Percentiles rank a stretch among this genome's conserved stretches.
phyloP scores from a whole-genome alignment of 306 rosid genomes.

The Carpinus fangiana region DNA sequence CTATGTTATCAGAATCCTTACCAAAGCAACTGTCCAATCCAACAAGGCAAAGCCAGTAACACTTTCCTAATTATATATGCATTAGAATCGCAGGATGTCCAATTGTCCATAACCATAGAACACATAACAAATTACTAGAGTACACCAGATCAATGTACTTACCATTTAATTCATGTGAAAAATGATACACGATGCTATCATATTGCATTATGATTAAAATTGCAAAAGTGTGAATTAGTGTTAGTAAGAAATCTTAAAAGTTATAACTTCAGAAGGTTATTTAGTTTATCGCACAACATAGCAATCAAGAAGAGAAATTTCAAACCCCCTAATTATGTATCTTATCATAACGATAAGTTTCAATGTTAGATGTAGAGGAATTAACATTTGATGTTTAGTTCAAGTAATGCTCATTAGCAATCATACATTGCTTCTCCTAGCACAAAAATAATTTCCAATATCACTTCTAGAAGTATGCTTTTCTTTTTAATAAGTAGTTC shows the following conservation, averaged over 20 bases:
- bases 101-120: neutral
- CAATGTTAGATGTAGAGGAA: neutral
- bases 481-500: neutral
- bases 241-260: neutral
- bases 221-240: neutral
- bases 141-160: neutral
- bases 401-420: neutral
- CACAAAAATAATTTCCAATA: neutral
- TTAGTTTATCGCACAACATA: neutral
- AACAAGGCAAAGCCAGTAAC: neutral
- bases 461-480: neutral
- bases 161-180: neutral
- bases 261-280: neutral
- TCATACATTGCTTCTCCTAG: neutral
- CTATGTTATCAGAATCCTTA: neutral
- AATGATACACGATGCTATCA: neutral
- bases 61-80: neutral
- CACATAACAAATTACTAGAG: neutral
- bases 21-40: neutral
- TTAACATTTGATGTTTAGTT: neutral
- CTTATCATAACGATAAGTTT: neutral
- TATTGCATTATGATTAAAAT: neutral
- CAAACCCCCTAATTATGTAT: neutral
- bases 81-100: neutral
- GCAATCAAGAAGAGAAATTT: neutral